Evolutionary conservation across 73 alveolate genomes (phyloP), one percentile per base, ranked within the genome.

Genomic region (Paramecium primaurelia): DNA sequence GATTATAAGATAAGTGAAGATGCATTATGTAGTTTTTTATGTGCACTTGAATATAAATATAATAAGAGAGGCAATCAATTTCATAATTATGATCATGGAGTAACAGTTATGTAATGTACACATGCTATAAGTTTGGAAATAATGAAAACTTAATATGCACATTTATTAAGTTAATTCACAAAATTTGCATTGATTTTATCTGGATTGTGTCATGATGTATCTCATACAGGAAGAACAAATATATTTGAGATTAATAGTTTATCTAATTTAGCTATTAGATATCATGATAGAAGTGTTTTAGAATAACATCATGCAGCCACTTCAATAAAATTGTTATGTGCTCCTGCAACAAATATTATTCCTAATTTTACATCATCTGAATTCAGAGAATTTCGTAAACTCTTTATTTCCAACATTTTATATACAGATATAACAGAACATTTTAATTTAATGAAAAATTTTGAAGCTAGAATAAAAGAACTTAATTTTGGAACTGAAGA

Each of bases 221-320:
- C 95, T 58, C 99, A 96, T 83, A 96, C 97, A 25, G 99, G 99
- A 26, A 58, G 93, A 38, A 96, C 95, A 37, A 96, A 96, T 77
- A 85, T 90, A 59, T 96, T 88, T 95, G 95, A 93, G 28, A 93
- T 96, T 0, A 95, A 96, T 36, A 93, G 97, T 40, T 83, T 75
- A 83, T 86, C 95, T 42, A 88, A 92, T 69, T 94, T 94, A 38
- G 98, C 99, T 2, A 59, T 96, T 12, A 94, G 95, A 59, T 97
- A 96, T 92, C 97, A 97, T 64, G 99, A 97, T 92, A 95, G 83
- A 58, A 92, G 98, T 92, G 98, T 97, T 7, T 93, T 97, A 32
- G 99, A 97, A 91, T 94, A 93, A 86, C 97, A 96, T 92, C 99
- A 97, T 85, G 93, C 95, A n/a, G 97, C 99, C 8, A 94, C 96